Evolutionary conservation across 495 filamentous ascomycete genomes (phyloP).

Genomic region (Acidiella bohemica): DNA sequence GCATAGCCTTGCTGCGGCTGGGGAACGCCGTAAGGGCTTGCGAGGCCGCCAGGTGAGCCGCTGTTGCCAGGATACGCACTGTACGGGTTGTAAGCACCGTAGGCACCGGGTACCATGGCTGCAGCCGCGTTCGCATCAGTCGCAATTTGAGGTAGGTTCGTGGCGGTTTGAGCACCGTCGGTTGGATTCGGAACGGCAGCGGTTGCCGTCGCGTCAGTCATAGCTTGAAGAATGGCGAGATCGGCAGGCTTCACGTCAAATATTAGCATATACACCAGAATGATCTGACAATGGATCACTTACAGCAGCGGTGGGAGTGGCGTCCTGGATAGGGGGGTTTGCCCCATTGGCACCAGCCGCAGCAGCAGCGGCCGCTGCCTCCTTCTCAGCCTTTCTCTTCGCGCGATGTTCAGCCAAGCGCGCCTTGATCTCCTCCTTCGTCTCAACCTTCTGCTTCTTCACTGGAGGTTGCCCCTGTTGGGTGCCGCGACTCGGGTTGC

Average conservation of each 20-base stretch:
- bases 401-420: constrained; percentile 20
- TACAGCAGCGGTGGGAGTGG: background rate
- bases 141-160: too few relatives aligned
- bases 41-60: background rate
- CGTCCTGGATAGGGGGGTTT: background rate
- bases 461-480: background rate
- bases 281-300: background rate
- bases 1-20: constrained; percentile 1
- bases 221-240: too few relatives aligned
- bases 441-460: constrained; percentile 23
- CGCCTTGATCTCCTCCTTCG: constrained; percentile 18
- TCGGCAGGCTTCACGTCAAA: too few relatives aligned
- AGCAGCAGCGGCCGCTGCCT: constrained; percentile 38
- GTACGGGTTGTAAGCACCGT: too few relatives aligned
- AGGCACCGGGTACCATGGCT: too few relatives aligned
- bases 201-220: too few relatives aligned
- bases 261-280: background rate
- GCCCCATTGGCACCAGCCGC: constrained; percentile 38
- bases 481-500: constrained; percentile 60
- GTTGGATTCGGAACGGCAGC: too few relatives aligned
- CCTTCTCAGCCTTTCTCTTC: constrained; percentile 31
- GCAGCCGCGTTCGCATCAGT: too few relatives aligned
- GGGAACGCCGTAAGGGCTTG: constrained; percentile 1
- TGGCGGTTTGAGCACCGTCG: too few relatives aligned
- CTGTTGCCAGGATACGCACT: background rate